Percentiles rank a stretch among this genome's conserved stretches.
Conservation (phyloP, 768 basidiomycete genomes). For the Myochromella boudieri region DNA sequence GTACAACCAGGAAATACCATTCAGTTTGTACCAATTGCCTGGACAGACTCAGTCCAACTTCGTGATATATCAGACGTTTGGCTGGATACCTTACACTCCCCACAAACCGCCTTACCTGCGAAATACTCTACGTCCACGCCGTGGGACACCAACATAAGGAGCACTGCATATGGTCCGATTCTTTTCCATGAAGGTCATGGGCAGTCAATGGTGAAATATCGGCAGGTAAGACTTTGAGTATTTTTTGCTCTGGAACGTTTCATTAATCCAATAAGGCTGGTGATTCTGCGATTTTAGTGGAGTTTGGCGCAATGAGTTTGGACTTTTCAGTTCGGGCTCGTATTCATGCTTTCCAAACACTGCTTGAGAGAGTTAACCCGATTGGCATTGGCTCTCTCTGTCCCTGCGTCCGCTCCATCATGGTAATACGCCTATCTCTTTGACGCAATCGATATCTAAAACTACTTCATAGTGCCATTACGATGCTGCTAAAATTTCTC, state of each 20-base stretch:
- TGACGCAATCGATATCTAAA: background rate
- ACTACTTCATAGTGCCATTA: constrained; percentile 26
- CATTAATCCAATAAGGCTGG: constrained; percentile 45
- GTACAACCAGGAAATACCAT: constrained; percentile 56
- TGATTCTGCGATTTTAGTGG: constrained; percentile 61
- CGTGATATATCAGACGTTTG: background rate
- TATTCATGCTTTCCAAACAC: constrained; percentile 54
- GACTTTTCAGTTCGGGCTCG: constrained; percentile 54
- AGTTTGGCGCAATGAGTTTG: constrained; percentile 56
- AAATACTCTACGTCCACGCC: constrained; percentile 20
- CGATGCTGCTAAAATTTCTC: constrained; percentile 41
- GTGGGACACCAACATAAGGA: background rate
- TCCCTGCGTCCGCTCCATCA: constrained; percentile 57
- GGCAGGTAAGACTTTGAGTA: constrained; percentile 40
- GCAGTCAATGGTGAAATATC: constrained; percentile 38
- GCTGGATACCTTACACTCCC: background rate
- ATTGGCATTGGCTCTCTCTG: constrained; percentile 41
- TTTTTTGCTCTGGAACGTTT: background rate
- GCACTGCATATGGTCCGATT: constrained; percentile 25
- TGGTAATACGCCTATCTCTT: constrained; percentile 34
- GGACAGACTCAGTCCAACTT: constrained; percentile 22
- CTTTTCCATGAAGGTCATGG: constrained; percentile 21
- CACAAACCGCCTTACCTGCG: background rate
- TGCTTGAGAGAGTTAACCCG: constrained; percentile 29
- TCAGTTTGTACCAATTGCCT: constrained; percentile 49